These are phyloP conservation scores for Saururus chinensis DNA, from an alignment of 164 flowering plant genomes.

Conservation along the genomic window DNA sequence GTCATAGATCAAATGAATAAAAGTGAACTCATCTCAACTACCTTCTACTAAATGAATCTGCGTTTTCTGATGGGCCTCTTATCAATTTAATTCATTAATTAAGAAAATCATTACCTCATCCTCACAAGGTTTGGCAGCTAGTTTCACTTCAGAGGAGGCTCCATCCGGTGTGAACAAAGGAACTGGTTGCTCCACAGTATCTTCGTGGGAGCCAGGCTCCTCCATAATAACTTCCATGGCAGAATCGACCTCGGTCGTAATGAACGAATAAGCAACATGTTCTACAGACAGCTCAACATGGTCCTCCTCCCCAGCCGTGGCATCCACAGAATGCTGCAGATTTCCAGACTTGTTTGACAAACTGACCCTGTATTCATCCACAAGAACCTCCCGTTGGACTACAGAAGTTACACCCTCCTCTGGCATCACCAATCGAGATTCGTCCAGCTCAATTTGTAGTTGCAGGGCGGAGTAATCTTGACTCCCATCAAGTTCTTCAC, in stretches of 20 bases:
- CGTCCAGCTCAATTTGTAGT: not conserved
- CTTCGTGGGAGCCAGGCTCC: not conserved
- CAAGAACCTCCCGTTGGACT: not conserved
- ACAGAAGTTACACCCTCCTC: not conserved
- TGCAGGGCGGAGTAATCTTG: no score
- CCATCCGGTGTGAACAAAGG: no score
- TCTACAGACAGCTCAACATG: not conserved
- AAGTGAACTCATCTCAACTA: no score
- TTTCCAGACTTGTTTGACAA: no score
- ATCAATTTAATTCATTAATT: no score
- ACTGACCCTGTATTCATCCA: not conserved
- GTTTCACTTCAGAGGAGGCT: not conserved
- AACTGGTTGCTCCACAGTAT: no score
- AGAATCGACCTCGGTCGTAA: not conserved
- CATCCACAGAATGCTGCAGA: not conserved
- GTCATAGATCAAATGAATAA: no score
- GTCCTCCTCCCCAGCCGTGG: not conserved
- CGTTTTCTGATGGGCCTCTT: no score
- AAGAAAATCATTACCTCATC: not conserved
- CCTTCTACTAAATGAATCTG: no score
- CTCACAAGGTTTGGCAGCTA: not conserved
- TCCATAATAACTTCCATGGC: not conserved
- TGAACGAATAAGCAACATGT: not conserved
- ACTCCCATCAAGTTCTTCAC: no score
- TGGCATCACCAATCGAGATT: not conserved